phyloP scores from a whole-genome alignment of 202 grass and related monocot species.

The Carex sylvatica region DNA sequence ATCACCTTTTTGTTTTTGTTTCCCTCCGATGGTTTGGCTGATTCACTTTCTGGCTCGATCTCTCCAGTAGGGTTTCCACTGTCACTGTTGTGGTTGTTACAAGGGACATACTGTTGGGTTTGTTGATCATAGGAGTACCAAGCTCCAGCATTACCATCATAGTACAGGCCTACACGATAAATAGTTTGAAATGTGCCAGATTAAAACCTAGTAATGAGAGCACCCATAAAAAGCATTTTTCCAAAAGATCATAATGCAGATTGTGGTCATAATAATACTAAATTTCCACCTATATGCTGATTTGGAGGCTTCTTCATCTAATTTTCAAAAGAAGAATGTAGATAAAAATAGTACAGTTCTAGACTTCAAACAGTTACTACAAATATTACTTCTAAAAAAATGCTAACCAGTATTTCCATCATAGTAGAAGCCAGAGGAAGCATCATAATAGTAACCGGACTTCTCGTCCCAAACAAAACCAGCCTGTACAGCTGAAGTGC shows the following conservation, averaged over 20 bases:
- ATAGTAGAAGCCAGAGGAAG: conserved; percentile 96
- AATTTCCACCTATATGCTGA: neutral
- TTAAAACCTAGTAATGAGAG: neutral
- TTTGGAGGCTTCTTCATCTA: neutral
- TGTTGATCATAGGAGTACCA: conserved; percentile 90
- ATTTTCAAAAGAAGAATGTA: neutral
- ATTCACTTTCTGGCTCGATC: conserved; percentile 35
- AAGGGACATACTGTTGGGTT: conserved; percentile 84
- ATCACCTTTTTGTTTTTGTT: conserved; percentile 64
- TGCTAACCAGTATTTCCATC: conserved; percentile 95
- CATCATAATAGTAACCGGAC: conserved; percentile 98
- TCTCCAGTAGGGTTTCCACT: conserved; percentile 47
- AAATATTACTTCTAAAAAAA: neutral
- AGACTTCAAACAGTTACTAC: neutral
- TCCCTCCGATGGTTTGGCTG: conserved; percentile 50
- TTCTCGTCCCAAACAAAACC: conserved; percentile 99
- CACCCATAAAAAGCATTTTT: neutral
- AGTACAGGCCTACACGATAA: conserved; percentile 77
- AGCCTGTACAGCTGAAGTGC: conserved; percentile 47
- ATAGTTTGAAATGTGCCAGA: conserved; percentile 7
- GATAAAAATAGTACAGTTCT: neutral
- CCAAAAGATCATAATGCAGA: neutral
- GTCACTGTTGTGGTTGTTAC: conserved; percentile 38
- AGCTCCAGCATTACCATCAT: conserved; percentile 78
- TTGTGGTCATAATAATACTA: conserved; percentile 2